These are phyloP conservation scores for Suillus decipiens DNA, from an alignment of 768 basidiomycete species.

Conservation along the genomic window DNA sequence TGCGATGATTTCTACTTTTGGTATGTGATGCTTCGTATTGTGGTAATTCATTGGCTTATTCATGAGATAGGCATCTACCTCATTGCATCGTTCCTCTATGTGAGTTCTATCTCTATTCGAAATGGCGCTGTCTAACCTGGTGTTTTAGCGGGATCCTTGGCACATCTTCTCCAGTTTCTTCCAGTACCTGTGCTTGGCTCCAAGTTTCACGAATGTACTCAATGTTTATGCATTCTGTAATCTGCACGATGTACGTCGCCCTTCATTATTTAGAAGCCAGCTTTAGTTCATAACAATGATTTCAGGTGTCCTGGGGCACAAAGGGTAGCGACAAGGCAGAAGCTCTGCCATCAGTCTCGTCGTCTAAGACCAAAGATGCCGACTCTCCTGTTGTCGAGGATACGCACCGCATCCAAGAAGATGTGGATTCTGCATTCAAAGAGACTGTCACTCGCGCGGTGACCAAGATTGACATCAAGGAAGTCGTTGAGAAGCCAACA, in stretches of 20 bases:
- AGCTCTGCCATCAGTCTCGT: constrained; percentile 84
- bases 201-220: constrained; percentile 91
- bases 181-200: constrained; percentile 88
- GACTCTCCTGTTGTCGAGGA: constrained; percentile 85
- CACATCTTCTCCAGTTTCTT: constrained; percentile 95
- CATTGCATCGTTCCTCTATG: constrained; percentile 81
- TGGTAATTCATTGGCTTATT: constrained; percentile 14
- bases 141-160: constrained; percentile 88
- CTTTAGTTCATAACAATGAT: constrained; percentile 5
- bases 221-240: constrained; percentile 99
- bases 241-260: constrained; percentile 72
- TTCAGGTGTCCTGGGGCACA: constrained; percentile 88
- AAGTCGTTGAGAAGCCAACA: constrained; percentile 74
- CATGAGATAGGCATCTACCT: constrained; percentile 68
- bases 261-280: neutral
- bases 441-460: constrained; percentile 88
- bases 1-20: constrained; percentile 87
- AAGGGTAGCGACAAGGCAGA: constrained; percentile 96
- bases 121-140: constrained; percentile 12
- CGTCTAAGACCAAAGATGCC: constrained; percentile 75
- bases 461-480: constrained; percentile 68
- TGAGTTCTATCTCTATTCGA: constrained; percentile 40
- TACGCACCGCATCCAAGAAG: constrained; percentile 77
- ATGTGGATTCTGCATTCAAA: constrained; percentile 90
- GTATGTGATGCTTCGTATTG: constrained; percentile 36